Evolutionary conservation across 1,139 yeast species (phyloP), one percentile per base, ranked within the genome.

Genomic region (Geotrichum klebahnii): DNA sequence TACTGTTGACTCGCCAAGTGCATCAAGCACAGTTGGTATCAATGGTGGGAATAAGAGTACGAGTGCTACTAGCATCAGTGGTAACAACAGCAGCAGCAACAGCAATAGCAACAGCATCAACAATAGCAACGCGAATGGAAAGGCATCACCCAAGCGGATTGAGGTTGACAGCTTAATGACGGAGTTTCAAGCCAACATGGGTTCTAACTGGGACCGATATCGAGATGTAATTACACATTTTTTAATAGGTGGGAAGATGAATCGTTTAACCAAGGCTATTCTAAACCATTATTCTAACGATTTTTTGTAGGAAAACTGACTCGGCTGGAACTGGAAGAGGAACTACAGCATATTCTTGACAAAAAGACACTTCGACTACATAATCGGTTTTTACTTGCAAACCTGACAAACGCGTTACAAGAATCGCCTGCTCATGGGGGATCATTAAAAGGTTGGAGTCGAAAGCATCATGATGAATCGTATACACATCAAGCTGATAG

Each of bases 151-250:
- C 9, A 38, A 38, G 22, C 32, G 95, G 55, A 72, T 83, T 34
- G 95, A 88, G 55, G 76, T 90, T 26, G 94, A 86, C 59, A 67
- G 71, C 2, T 73, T 88, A 55, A 87, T 90, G 63, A 75, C 79
- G 44, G 90, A 84, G 54, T 79, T 90, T 56, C 92, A 86, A 56
- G 74, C 75, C 50, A 73, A 76, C 53, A 67, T 90, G 52, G 97
- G 97, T 0, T 71, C 69, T 9, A 76, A 79, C 55, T 90, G 98
- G 98, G 92, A 84, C 58, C 78, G 78, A 54, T 90, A 90, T 66
- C 92, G 95, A 57, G 86, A 83, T 55, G 76, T 87, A 5, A 75
- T 90, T 34, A 81, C 94, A 53, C 71, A 79, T 48, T 90, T 87
- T 59, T 73, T 90, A 35, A 77, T 86, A 46, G 96, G 96, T 33